A percentile compares a stretch with the other conserved stretches of the same genome.
Conservation (phyloP, 2,329 filamentous ascomycete genomes). For the Calonectria pseudoreteaudii region DNA sequence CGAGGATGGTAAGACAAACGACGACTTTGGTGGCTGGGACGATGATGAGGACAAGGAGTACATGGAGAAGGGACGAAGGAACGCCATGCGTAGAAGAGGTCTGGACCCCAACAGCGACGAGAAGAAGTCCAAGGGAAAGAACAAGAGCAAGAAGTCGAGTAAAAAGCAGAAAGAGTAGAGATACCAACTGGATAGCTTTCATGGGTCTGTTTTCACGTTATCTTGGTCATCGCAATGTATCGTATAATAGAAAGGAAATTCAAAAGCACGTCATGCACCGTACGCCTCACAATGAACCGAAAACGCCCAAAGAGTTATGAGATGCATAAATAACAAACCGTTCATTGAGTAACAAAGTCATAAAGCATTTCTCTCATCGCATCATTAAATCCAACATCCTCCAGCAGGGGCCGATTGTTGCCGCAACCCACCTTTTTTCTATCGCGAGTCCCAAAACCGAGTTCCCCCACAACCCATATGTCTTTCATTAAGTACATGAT, state of each 20-base stretch:
- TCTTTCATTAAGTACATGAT: slow-evolving; percentile 41
- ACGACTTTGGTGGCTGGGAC: slow-evolving; percentile 78
- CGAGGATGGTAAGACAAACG: slow-evolving; percentile 56
- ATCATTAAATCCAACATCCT: slow-evolving; percentile 39
- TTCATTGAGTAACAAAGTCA: slow-evolving; percentile 35
- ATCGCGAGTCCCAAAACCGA: slow-evolving; percentile 30
- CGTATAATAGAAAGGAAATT: slow-evolving; percentile 28
- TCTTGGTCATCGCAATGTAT: slow-evolving; percentile 18
- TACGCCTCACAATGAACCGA: slow-evolving; percentile 27
- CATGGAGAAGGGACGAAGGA: slow-evolving; percentile 79
- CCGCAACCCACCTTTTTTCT: slow-evolving; percentile 41
- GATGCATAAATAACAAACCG: slow-evolving; percentile 13
- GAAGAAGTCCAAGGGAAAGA: slow-evolving; percentile 59
- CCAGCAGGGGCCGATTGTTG: slow-evolving; percentile 30
- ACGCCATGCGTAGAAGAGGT: slow-evolving; percentile 79
- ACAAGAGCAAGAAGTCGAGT: slow-evolving; percentile 39
- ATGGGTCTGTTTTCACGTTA: slow-evolving; percentile 22
- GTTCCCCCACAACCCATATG: slow-evolving; percentile 10
- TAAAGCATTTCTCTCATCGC: slow-evolving; percentile 44
- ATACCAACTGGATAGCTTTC: slow-evolving; percentile 29
- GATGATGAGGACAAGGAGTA: slow-evolving; percentile 78
- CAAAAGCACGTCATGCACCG: slow-evolving; percentile 22
- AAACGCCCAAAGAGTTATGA: slow-evolving; percentile 17
- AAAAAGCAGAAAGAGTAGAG: slow-evolving; percentile 38
- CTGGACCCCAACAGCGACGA: slow-evolving; percentile 73